These are phyloP conservation scores for Phytopythium mirpurense DNA, from an alignment of 352 stramenopile species.

Conservation along the genomic window DNA sequence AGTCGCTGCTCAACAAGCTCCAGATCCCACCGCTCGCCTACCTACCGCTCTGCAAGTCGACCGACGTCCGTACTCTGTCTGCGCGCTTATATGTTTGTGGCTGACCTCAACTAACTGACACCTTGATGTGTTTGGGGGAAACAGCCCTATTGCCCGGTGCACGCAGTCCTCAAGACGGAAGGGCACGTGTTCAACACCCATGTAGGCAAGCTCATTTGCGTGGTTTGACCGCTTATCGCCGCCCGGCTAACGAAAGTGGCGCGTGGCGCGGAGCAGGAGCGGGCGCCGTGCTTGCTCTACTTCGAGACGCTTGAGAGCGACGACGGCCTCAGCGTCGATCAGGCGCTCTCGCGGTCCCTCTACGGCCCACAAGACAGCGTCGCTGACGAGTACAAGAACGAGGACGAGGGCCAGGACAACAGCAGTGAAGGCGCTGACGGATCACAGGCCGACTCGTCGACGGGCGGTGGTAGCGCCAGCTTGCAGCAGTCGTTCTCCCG, in stretches of 20 bases:
- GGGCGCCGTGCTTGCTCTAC: constrained; percentile 68
- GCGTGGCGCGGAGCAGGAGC: constrained; percentile 31
- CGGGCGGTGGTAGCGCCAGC: neutral
- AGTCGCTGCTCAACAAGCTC: constrained; percentile 42
- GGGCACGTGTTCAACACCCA: constrained; percentile 80
- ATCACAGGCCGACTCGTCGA: neutral
- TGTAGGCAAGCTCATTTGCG: constrained; percentile 16
- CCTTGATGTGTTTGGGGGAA: no score
- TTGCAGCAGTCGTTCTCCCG: constrained; percentile 7
- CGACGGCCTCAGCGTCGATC: constrained; percentile 48
- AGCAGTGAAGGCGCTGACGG: constrained; percentile 1
- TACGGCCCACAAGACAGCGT: constrained; percentile 29
- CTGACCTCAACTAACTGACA: no score
- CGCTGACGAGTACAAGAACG: constrained; percentile 1
- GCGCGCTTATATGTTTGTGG: no score
- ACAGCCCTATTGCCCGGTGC: constrained; percentile 62
- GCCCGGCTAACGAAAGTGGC: no score
- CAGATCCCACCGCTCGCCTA: constrained; percentile 56
- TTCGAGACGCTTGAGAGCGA: constrained; percentile 57
- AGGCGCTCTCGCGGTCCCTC: constrained; percentile 54
- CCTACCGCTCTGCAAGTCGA: constrained; percentile 77
- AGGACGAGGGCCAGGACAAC: constrained; percentile 7
- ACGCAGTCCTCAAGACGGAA: constrained; percentile 51
- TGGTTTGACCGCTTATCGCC: constrained; percentile 2
- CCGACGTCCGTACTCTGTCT: constrained; percentile 33